These are phyloP conservation scores for Ciborinia camelliae DNA, from an alignment of 2,329 filamentous ascomycete species.

Conservation along the genomic window DNA sequence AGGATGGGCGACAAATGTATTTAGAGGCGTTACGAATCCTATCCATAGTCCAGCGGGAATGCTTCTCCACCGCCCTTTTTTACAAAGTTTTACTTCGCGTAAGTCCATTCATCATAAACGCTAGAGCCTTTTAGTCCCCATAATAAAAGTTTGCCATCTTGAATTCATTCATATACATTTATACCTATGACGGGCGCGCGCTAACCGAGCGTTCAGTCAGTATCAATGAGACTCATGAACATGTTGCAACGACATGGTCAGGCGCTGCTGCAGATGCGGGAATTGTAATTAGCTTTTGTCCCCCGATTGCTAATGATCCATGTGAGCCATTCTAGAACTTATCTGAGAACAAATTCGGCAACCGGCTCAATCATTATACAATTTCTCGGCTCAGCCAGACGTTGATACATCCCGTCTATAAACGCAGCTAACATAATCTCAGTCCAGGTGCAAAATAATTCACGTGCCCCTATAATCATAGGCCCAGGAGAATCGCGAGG, in stretches of 20 bases:
- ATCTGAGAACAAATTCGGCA: background rate
- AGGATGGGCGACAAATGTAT: too few species aligned
- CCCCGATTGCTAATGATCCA: background rate
- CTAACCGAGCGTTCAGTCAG: background rate
- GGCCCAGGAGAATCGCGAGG: slow-evolving; percentile 9
- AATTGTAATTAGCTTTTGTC: background rate
- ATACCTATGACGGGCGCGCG: background rate
- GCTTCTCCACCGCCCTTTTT: too few species aligned
- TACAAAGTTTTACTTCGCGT: background rate
- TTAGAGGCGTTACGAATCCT: too few species aligned
- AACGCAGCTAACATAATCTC: background rate
- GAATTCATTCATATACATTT: too few species aligned
- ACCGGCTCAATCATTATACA: background rate
- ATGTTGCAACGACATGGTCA: slow-evolving; percentile 8
- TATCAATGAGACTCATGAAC: slow-evolving; percentile 4
- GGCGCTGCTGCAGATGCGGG: background rate
- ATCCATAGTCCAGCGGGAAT: too few species aligned
- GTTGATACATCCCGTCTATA: background rate
- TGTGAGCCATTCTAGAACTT: background rate
- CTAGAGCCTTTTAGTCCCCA: too few species aligned
- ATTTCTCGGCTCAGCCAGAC: background rate
- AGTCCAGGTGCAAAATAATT: background rate
- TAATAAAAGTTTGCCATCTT: too few species aligned
- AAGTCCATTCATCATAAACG: background rate
- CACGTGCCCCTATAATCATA: background rate